Percentiles rank a stretch among this genome's conserved stretches.
phyloP scores from a whole-genome alignment of 2,329 filamentous ascomycete species.

The Ramularia endophylla region DNA sequence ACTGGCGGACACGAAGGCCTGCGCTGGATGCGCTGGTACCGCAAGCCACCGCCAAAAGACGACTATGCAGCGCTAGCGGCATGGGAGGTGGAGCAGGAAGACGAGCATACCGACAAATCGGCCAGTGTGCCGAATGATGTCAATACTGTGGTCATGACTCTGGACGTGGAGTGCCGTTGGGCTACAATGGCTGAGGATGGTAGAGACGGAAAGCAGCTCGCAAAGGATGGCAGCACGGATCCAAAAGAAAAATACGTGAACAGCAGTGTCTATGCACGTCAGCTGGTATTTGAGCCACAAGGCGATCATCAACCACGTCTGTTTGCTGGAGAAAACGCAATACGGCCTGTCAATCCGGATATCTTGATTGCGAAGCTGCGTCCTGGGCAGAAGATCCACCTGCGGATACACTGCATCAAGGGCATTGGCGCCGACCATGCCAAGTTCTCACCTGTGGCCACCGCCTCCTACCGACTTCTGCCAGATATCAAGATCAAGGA shows the following conservation, averaged over 20 bases:
- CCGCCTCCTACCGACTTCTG: constrained; percentile 84
- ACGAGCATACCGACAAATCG: constrained; percentile 37
- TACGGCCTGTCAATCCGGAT: constrained; percentile 78
- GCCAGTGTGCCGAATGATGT: constrained; percentile 58
- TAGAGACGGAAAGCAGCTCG: constrained; percentile 46
- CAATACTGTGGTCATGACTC: constrained; percentile 77
- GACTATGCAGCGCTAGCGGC: constrained; percentile 45
- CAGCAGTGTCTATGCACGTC: constrained; percentile 55
- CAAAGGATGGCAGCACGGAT: constrained; percentile 67
- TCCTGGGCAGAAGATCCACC: constrained; percentile 77
- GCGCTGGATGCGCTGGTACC: constrained; percentile 75
- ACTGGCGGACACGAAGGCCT: constrained; percentile 72
- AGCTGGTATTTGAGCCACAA: constrained; percentile 66
- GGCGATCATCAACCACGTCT: constrained; percentile 62
- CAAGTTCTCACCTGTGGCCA: constrained; percentile 95
- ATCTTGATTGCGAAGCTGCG: constrained; percentile 92
- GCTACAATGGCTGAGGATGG: constrained; percentile 46
- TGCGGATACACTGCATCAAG: constrained; percentile 91
- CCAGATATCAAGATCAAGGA: constrained; percentile 77
- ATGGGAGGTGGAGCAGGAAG: constrained; percentile 36
- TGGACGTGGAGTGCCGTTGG: constrained; percentile 74
- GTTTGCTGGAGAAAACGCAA: constrained; percentile 57
- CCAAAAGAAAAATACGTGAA: constrained; percentile 79
- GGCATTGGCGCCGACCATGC: constrained; percentile 91
- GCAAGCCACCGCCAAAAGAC: constrained; percentile 56